These are phyloP conservation scores for Boletus patriciae DNA, from an alignment of 768 basidiomycete genomes.

Conservation along the genomic window DNA sequence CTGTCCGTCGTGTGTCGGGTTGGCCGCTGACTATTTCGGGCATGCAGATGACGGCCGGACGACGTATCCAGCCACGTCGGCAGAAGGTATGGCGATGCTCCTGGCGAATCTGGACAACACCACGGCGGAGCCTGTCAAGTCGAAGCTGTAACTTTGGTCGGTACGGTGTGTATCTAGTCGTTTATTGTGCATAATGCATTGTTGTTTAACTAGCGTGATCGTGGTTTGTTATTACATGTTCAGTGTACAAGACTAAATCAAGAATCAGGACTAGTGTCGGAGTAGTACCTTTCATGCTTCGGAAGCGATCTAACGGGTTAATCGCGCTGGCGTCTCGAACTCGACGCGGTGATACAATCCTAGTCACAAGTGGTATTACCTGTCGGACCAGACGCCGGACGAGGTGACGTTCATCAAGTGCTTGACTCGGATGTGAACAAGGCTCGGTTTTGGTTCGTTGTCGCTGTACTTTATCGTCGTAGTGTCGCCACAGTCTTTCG, in stretches of 20 bases:
- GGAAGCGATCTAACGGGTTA: not conserved
- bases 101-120: conserved; percentile 56
- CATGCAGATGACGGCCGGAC: conserved; percentile 71
- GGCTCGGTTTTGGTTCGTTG: conserved; percentile 19
- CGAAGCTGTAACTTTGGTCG: conserved; percentile 48
- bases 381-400: conserved; percentile 38
- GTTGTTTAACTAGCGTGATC: too few relatives aligned
- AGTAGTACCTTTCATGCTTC: not conserved
- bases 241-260: too few relatives aligned
- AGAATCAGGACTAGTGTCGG: too few relatives aligned
- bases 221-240: too few relatives aligned
- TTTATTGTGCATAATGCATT: too few relatives aligned
- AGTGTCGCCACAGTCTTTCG: too few relatives aligned
- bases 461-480: too few relatives aligned
- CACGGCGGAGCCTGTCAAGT: conserved; percentile 38
- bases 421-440: conserved; percentile 39
- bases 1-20: not conserved
- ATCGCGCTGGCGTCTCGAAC: not conserved
- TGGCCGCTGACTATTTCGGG: not conserved
- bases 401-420: conserved; percentile 44
- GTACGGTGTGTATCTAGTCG: not conserved
- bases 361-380: conserved; percentile 38
- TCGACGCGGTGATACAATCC: not conserved
- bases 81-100: conserved; percentile 78
- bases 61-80: conserved; percentile 72